Percentiles rank a stretch among this genome's conserved stretches.
phyloP scores from a whole-genome alignment of 1,284 basidiomycete genomes.

The Ustilago lituana region DNA sequence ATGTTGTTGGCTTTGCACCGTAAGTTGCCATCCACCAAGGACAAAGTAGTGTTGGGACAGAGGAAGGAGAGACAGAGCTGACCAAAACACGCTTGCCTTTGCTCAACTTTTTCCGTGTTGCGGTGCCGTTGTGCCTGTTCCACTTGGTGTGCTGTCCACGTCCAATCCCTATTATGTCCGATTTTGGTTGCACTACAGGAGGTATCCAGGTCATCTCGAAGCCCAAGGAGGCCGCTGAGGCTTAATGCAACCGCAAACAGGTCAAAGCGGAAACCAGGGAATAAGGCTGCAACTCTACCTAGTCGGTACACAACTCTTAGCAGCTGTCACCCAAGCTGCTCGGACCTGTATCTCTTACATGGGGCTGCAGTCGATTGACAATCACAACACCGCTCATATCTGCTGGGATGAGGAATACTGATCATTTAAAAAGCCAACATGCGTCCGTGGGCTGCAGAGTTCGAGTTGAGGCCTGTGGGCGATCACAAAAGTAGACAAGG shows the following conservation, averaged over 20 bases:
- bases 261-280: no score
- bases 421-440: no score
- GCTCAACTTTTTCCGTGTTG: neutral
- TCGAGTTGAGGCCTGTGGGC: no score
- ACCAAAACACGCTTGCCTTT: neutral
- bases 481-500: no score
- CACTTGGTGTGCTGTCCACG: neutral
- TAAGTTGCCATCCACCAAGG: constrained; percentile 17
- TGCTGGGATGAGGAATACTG: neutral
- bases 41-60: neutral
- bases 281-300: no score
- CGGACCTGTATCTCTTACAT: neutral
- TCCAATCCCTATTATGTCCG: no score
- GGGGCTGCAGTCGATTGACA: neutral
- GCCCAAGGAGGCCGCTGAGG: constrained; percentile 44
- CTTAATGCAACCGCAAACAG: constrained; percentile 3
- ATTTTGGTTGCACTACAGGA: constrained; percentile 18
- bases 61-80: neutral
- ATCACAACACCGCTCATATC: neutral
- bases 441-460: no score
- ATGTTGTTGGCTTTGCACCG: constrained; percentile 56
- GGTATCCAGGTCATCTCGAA: constrained; percentile 55
- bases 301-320: no score
- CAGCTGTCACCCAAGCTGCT: no score
- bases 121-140: neutral